Evolutionary conservation across 2,329 filamentous ascomycete species (phyloP).

Genomic region (Paraphaeosphaeria sporulosa): DNA sequence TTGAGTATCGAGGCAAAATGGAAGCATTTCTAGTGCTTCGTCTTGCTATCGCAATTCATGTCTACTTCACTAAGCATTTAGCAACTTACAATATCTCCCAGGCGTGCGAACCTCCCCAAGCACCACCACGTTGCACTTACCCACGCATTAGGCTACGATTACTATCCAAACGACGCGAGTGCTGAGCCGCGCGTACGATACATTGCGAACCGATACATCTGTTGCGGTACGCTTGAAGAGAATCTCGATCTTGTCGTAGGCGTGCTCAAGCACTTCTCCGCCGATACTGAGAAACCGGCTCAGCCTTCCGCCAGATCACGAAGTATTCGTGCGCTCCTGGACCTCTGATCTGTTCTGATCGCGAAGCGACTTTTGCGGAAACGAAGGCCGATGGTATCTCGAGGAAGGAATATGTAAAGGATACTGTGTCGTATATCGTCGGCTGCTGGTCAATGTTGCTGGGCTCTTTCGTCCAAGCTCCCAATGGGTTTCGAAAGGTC

Average conservation of each 20-base stretch:
- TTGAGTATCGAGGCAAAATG: background rate
- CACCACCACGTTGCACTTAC: slow-evolving; percentile 18
- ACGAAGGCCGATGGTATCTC: slow-evolving; percentile 12
- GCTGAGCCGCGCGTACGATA: slow-evolving; percentile 30
- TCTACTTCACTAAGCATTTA: background rate
- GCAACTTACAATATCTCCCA: slow-evolving; percentile 7
- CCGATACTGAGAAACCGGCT: background rate
- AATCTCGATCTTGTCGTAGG: slow-evolving; percentile 22
- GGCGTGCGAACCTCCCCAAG: slow-evolving; percentile 1
- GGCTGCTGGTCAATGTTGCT: slow-evolving; percentile 27
- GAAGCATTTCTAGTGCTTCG: background rate
- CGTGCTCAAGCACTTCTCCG: slow-evolving; percentile 23
- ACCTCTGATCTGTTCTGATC: background rate
- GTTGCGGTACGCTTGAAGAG: slow-evolving; percentile 16
- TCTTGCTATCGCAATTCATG: background rate
- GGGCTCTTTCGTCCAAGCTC: slow-evolving; percentile 23
- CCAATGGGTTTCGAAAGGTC: slow-evolving; percentile 19
- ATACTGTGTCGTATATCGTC: slow-evolving; percentile 30
- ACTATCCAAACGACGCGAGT: slow-evolving; percentile 15
- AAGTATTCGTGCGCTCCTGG: slow-evolving; percentile 7
- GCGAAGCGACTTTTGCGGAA: slow-evolving; percentile 17
- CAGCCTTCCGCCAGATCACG: background rate
- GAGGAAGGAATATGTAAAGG: slow-evolving; percentile 24
- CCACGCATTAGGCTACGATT: slow-evolving; percentile 18
- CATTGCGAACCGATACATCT: slow-evolving; percentile 24